Conservation (phyloP, 257 asterid genomes). For the Lycium ferocissimum region DNA sequence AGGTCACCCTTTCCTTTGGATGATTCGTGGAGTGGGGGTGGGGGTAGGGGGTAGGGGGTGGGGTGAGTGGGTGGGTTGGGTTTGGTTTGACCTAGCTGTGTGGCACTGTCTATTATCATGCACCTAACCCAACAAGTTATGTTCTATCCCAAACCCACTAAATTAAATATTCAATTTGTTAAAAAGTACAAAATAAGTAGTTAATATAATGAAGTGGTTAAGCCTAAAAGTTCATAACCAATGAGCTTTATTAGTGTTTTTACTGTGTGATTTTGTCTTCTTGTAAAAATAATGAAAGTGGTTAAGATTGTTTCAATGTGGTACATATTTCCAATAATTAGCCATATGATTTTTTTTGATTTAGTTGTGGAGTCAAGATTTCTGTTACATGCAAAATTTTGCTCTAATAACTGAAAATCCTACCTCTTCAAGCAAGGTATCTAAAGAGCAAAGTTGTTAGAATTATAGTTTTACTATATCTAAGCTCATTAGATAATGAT, state of each 20-base stretch:
- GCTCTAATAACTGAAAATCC: background rate
- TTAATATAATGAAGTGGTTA: slow-evolving; percentile 13
- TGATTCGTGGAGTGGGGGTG: slow-evolving; percentile 20
- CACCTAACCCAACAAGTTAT: slow-evolving; percentile 58
- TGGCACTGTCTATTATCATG: slow-evolving; percentile 39
- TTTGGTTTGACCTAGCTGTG: slow-evolving; percentile 56
- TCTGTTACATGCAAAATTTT: background rate
- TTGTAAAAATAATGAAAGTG: background rate
- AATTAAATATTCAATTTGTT: slow-evolving; percentile 24
- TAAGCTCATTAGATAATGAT: background rate
- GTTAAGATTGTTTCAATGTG: no score
- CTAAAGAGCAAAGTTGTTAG: background rate
- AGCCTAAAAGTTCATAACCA: background rate
- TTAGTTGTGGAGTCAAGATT: background rate
- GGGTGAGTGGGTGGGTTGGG: slow-evolving; percentile 31
- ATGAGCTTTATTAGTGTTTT: slow-evolving; percentile 3
- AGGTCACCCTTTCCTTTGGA: slow-evolving; percentile 28
- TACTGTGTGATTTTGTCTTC: slow-evolving; percentile 21
- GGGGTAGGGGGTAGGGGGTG: background rate
- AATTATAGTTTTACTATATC: background rate
- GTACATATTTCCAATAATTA: background rate
- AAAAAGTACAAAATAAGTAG: slow-evolving; percentile 27
- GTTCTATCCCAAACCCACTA: slow-evolving; percentile 19
- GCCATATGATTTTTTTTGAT: background rate
- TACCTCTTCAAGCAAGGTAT: background rate